Conservation (phyloP, 2,329 filamentous ascomycete genomes). For the Trichoderma sp. region DNA sequence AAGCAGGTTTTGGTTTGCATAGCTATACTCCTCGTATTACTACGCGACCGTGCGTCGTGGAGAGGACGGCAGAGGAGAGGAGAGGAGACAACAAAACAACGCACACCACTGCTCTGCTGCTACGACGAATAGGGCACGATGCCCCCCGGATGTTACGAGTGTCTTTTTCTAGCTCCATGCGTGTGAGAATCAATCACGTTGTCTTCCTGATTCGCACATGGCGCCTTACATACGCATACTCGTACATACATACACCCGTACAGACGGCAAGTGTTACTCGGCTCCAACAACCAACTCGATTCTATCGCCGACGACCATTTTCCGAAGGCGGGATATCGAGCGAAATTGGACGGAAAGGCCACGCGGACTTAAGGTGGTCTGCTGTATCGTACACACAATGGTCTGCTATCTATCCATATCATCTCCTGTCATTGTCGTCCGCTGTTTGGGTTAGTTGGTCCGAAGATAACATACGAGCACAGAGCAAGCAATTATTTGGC, state of each 20-base stretch:
- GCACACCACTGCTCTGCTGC: constrained; percentile 6
- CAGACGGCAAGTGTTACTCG: neutral
- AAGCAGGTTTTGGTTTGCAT: neutral
- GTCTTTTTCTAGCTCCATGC: neutral
- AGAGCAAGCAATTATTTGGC: neutral
- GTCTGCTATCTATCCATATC: neutral
- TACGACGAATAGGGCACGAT: constrained; percentile 5
- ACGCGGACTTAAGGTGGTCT: neutral
- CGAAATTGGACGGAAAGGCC: neutral
- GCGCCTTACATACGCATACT: neutral
- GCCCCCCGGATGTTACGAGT: neutral
- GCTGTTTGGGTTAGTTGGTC: neutral
- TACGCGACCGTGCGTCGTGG: constrained; percentile 1
- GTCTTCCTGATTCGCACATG: neutral
- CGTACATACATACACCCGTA: neutral
- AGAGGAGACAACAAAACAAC: neutral
- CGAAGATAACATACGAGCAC: constrained; percentile 6
- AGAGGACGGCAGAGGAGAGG: neutral
- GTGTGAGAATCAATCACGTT: neutral
- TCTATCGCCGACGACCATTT: constrained; percentile 6
- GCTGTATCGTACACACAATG: neutral
- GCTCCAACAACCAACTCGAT: neutral
- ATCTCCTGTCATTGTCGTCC: neutral
- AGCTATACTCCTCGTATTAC: constrained; percentile 3
- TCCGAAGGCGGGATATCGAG: neutral